Evolutionary conservation across 2,329 filamentous ascomycete species (phyloP).

Genomic region (Peltaster fructicola): DNA sequence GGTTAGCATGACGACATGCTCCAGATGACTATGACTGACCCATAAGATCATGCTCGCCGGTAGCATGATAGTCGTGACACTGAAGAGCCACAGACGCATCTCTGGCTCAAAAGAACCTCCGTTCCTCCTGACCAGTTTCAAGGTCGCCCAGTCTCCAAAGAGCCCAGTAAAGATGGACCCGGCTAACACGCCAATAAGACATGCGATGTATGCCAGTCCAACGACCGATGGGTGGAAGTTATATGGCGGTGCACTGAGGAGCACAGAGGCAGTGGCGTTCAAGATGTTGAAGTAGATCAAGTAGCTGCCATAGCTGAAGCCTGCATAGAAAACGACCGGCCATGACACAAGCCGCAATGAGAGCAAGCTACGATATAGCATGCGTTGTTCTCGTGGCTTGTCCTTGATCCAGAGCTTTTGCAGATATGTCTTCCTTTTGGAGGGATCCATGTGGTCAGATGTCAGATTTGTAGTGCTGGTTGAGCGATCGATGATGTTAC

Average conservation of each 20-base stretch:
- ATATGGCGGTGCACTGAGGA: constrained; percentile 16
- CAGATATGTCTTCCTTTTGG: constrained; percentile 5
- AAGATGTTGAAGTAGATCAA: constrained; percentile 6
- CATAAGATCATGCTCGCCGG: constrained; percentile 28
- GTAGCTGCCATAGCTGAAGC: constrained; percentile 6
- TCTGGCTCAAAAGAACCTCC: constrained; percentile 24
- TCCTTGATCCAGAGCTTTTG: constrained; percentile 9
- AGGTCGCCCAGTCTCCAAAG: constrained; percentile 19
- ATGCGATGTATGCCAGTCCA: constrained; percentile 21
- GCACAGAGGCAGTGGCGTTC: constrained; percentile 5
- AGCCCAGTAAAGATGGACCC: constrained; percentile 20
- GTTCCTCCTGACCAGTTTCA: constrained; percentile 21
- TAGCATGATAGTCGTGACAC: constrained; percentile 23
- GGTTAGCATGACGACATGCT: too few relatives aligned
- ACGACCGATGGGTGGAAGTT: constrained; percentile 19
- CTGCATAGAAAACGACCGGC: constrained; percentile 13
- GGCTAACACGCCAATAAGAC: constrained; percentile 20
- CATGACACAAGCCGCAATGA: constrained; percentile 22
- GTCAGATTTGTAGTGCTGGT: background rate
- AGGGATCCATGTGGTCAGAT: background rate
- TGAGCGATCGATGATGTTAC: background rate
- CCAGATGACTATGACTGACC: too few relatives aligned
- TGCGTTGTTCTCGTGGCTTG: constrained; percentile 11
- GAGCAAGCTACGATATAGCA: constrained; percentile 13
- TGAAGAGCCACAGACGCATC: constrained; percentile 21